Evolutionary conservation across 2,329 filamentous ascomycete genomes (phyloP), one percentile per base, ranked within the genome.

Genomic region (Colletotrichum paranaense): DNA sequence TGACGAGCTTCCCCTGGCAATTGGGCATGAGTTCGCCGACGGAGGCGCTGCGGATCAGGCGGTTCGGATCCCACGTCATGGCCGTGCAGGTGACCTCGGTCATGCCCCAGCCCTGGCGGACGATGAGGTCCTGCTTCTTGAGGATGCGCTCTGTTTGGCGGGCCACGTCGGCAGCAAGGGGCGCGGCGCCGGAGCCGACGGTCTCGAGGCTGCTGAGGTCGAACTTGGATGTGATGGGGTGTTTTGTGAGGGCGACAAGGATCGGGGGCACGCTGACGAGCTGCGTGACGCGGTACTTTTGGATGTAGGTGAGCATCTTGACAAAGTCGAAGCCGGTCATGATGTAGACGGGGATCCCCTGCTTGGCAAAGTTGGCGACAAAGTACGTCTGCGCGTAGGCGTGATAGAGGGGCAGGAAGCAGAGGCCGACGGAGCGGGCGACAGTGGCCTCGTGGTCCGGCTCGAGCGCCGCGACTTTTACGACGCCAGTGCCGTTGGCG

Each of bases 21-120:
- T 95, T 96, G 24, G 94, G 87, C 75, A 89, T 86, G 28, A 94
- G 79, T 81, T 93, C 90, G 62, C 93, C 94, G 1, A 95, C 93
- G 3, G 86, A 80, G 1, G 78, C 72, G 77, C 86, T 77, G 81
- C 82, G 35, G 2, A 79, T 75, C 4, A 82, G 83, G 5, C 78
- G 80, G 1, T 78, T 83, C 0, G 91, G 89, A 75, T 93, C 86
- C 88, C 91, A 95, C 7, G 87, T 87, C 14, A 93, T 87, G 22
- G 89, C 86, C 0, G 92, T 91, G 80, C 94, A 96, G 0, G 94
- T 97, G 3, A 89, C 84, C 80, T 97, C 94, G 1, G 94, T 97
- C 94, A 97, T 96, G 5, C 95, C 95, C 93, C 94, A 97, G 4
- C 94, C 94, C 81, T 96, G 94, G 79, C 85, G 84, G 14, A 88